Percentiles rank a stretch among this genome's conserved stretches.
Evolutionary conservation across 192 early-diverging fungal species (phyloP).

Genomic region (Backusella macrospora): DNA sequence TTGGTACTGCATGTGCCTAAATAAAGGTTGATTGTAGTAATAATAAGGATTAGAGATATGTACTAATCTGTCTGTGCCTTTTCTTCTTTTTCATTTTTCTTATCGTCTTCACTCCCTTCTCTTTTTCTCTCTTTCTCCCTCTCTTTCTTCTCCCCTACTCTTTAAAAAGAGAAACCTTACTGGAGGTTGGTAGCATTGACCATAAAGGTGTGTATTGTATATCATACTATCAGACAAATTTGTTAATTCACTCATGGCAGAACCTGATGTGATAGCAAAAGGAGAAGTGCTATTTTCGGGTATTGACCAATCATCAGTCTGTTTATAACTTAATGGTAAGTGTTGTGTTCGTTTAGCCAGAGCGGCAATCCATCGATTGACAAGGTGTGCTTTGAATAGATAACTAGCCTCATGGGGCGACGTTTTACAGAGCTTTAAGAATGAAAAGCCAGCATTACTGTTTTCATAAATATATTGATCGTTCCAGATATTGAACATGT

Average conservation of each 20-base stretch:
- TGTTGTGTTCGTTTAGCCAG: constrained; percentile 34
- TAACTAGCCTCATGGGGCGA: constrained; percentile 48
- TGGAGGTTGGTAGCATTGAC: constrained; percentile 42
- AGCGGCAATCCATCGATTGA: constrained; percentile 48
- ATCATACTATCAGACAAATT: constrained; percentile 35
- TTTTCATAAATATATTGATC: constrained; percentile 58
- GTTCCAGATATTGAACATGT: constrained; percentile 61
- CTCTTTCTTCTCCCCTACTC: neutral
- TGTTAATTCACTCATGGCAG: constrained; percentile 32
- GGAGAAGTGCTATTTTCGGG: constrained; percentile 26
- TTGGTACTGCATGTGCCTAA: constrained; percentile 62
- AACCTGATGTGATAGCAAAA: constrained; percentile 24
- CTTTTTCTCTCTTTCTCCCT: constrained; percentile 50
- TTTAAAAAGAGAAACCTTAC: constrained; percentile 20
- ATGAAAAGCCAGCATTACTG: constrained; percentile 54
- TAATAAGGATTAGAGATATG: too few species aligned
- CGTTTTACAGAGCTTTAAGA: constrained; percentile 56
- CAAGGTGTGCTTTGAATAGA: constrained; percentile 40
- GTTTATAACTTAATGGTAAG: constrained; percentile 36
- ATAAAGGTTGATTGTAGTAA: neutral
- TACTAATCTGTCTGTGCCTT: constrained; percentile 43
- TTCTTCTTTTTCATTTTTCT: constrained; percentile 24
- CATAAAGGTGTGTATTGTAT: constrained; percentile 16
- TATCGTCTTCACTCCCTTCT: neutral
- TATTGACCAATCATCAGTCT: constrained; percentile 28